Evolutionary conservation across 208 protist genomes (phyloP).

Genomic region (Crithidia sp.): DNA sequence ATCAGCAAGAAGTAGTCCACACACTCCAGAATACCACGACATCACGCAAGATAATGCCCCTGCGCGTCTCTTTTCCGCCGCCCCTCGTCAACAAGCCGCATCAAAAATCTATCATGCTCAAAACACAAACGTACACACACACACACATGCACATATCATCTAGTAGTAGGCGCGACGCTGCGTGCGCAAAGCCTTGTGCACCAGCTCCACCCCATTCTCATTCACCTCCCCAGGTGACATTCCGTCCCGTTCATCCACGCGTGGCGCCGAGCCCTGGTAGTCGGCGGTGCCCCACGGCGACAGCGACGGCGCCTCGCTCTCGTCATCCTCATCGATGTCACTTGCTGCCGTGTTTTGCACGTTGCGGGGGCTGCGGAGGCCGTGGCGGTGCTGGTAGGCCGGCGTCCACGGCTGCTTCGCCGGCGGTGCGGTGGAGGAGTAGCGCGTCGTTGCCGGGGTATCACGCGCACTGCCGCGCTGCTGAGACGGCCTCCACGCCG

Average conservation of each 20-base stretch:
- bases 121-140: background rate
- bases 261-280: slow-evolving; percentile 6
- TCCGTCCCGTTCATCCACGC: background rate
- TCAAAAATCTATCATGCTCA: too few species aligned
- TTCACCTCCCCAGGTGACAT: slow-evolving; percentile 4
- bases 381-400: background rate
- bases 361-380: too few species aligned
- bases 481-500: background rate
- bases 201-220: slow-evolving; percentile 22
- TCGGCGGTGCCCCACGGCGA: slow-evolving; percentile 15
- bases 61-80: too few species aligned
- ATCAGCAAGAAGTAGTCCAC: too few species aligned
- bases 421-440: background rate
- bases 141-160: background rate
- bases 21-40: background rate
- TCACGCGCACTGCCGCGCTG: background rate
- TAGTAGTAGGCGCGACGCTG: slow-evolving; percentile 4
- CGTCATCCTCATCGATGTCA: background rate
- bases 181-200: slow-evolving; percentile 24
- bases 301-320: background rate
- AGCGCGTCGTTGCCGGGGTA: background rate
- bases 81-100: too few species aligned
- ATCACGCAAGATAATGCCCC: background rate
- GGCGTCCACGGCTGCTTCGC: background rate
- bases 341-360: too few species aligned